A percentile compares a stretch with the other conserved stretches of the same genome.
phyloP scores from a whole-genome alignment of 129 eudicot species.

The Helianthus tuberosus region DNA sequence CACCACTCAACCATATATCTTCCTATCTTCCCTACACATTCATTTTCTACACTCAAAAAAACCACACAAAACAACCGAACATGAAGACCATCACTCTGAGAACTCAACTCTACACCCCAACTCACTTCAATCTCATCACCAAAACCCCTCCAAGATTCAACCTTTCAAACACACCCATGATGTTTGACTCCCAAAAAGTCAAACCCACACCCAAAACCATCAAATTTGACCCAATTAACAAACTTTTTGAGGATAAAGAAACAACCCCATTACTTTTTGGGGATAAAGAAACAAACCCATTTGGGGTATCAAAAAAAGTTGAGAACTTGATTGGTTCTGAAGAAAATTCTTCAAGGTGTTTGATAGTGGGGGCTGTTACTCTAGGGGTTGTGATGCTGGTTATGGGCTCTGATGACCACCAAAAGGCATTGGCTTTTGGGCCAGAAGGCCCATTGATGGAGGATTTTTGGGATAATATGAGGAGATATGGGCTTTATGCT shows the following conservation, averaged over 20 bases:
- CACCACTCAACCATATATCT: conserved; percentile 28
- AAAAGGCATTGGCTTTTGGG: conserved; percentile 84
- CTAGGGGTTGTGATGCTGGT: conserved; percentile 61
- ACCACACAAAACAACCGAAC: conserved; percentile 10
- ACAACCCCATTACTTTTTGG: neutral
- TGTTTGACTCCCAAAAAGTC: conserved; percentile 22
- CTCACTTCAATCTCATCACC: conserved; percentile 37
- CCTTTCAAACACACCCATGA: conserved; percentile 18
- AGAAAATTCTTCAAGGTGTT: conserved; percentile 44
- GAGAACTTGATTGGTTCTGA: conserved; percentile 15
- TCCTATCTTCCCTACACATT: conserved; percentile 16
- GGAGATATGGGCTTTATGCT: conserved; percentile 89
- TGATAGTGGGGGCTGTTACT: conserved; percentile 61
- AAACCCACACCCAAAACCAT: conserved; percentile 29
- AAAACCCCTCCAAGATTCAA: conserved; percentile 25
- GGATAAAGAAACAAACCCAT: conserved; percentile 15
- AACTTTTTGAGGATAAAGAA: conserved; percentile 10
- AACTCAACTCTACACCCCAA: conserved; percentile 43
- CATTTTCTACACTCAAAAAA: conserved; percentile 8
- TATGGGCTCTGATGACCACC: conserved; percentile 68
- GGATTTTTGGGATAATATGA: conserved; percentile 99
- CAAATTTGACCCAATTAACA: conserved; percentile 8
- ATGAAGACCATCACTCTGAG: conserved; percentile 48
- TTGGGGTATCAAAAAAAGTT: conserved; percentile 1
- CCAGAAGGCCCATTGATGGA: conserved; percentile 96